phyloP scores from a whole-genome alignment of 1,139 yeast genomes.

The Yamadazyma triangularis region DNA sequence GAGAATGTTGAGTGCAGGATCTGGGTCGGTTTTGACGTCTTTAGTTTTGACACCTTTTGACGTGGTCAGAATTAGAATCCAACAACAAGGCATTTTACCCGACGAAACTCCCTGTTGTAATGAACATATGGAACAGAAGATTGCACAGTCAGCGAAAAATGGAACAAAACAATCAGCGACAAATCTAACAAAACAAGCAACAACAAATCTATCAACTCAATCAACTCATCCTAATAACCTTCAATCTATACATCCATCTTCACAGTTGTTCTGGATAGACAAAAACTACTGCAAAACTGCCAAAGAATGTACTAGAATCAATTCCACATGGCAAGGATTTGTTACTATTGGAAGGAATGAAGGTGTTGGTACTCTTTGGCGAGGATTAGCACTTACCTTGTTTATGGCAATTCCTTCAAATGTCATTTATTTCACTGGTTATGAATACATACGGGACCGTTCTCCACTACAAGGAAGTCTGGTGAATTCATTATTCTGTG shows the following conservation, averaged over 20 bases:
- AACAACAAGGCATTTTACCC: constrained; percentile 74
- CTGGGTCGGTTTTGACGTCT: constrained; percentile 88
- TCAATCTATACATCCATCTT: no score
- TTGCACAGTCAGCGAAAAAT: no score
- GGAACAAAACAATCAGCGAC: no score
- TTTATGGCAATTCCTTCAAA: constrained; percentile 92
- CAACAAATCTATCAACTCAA: no score
- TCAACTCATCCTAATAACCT: no score
- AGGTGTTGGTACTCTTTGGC: constrained; percentile 77
- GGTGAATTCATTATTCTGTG: constrained; percentile 79
- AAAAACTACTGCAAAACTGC: constrained; percentile 33
- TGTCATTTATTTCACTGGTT: constrained; percentile 90
- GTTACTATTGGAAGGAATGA: constrained; percentile 61
- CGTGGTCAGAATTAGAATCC: constrained; percentile 85
- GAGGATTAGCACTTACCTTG: constrained; percentile 81
- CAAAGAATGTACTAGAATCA: constrained; percentile 31
- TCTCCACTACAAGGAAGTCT: constrained; percentile 48
- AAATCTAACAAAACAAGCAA: no score
- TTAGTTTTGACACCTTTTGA: constrained; percentile 89
- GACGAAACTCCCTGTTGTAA: constrained; percentile 6
- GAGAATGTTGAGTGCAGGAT: constrained; percentile 84
- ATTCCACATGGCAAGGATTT: constrained; percentile 73
- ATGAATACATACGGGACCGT: constrained; percentile 75
- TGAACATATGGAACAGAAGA: constrained; percentile 1
- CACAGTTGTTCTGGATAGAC: constrained; percentile 37